phyloP scores from a whole-genome alignment of 1,284 basidiomycete species.

The Moniliella sp. region DNA sequence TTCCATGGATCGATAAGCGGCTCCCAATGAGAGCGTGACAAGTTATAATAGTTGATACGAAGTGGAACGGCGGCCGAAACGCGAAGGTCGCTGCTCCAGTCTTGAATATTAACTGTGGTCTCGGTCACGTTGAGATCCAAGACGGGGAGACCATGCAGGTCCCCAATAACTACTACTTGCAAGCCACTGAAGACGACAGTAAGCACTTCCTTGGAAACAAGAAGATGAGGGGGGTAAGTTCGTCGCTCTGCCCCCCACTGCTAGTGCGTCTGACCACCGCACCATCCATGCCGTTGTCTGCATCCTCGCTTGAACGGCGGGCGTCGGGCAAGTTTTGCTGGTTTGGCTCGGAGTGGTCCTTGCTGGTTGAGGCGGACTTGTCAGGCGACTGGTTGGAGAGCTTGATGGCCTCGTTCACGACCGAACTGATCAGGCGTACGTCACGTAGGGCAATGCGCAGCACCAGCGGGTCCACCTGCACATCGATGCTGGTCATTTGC shows the following conservation, averaged over 20 bases:
- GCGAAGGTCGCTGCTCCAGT: slow-evolving; percentile 76
- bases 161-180: slow-evolving; percentile 77
- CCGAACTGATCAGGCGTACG: slow-evolving; percentile 67
- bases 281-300: too few relatives aligned
- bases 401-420: slow-evolving; percentile 67
- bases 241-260: background rate
- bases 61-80: slow-evolving; percentile 37
- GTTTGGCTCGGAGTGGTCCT: too few relatives aligned
- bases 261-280: too few relatives aligned
- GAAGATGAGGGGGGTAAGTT: slow-evolving; percentile 15
- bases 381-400: slow-evolving; percentile 37
- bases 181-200: slow-evolving; percentile 43
- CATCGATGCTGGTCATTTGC: slow-evolving; percentile 62
- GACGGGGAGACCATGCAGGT: slow-evolving; percentile 81
- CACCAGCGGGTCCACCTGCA: slow-evolving; percentile 55
- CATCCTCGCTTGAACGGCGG: too few relatives aligned
- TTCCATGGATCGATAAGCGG: slow-evolving; percentile 97
- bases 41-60: slow-evolving; percentile 88
- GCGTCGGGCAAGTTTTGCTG: too few relatives aligned
- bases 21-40: slow-evolving; percentile 95
- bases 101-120: slow-evolving; percentile 60
- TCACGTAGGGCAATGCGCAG: slow-evolving; percentile 82
- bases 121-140: slow-evolving; percentile 67
- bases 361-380: too few relatives aligned
- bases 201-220: slow-evolving; percentile 24